Conservation (phyloP, 2,329 filamentous ascomycete genomes). For the Capronia americana region DNA sequence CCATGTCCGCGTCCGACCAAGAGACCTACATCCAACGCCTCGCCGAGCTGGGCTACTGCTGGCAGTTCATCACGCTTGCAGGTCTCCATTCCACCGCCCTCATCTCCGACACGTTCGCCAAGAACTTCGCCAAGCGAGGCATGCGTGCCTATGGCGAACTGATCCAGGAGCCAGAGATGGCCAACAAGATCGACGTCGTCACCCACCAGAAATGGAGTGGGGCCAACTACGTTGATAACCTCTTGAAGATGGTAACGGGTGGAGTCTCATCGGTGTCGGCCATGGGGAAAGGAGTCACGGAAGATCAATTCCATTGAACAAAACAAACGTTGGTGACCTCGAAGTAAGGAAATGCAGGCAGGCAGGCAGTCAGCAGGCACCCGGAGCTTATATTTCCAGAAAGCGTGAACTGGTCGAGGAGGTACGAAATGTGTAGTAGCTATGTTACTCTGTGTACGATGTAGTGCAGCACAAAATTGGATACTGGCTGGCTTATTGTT, state of each 20-base stretch:
- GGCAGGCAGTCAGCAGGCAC: background rate
- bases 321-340: background rate
- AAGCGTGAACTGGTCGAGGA: background rate
- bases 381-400: background rate
- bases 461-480: background rate
- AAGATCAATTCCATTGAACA: constrained; percentile 83
- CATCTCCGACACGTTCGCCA: constrained; percentile 86
- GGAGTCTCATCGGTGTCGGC: constrained; percentile 89
- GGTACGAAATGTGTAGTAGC: background rate
- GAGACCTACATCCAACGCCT: constrained; percentile 97
- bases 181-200: constrained; percentile 86
- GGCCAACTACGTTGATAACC: constrained; percentile 90
- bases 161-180: constrained; percentile 98
- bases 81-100: constrained; percentile 95
- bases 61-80: constrained; percentile 99
- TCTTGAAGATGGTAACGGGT: constrained; percentile 96
- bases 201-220: constrained; percentile 99
- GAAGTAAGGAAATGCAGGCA: background rate
- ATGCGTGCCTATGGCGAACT: constrained; percentile 98
- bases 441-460: background rate
- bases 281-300: constrained; percentile 97
- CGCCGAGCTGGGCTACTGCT: constrained; percentile 89
- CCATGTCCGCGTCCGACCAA: constrained; percentile 89
- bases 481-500: background rate
- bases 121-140: constrained; percentile 78